These are phyloP conservation scores for Ananas comosus DNA, from an alignment of 176 grass and related monocot genomes.

Conservation along the genomic window DNA sequence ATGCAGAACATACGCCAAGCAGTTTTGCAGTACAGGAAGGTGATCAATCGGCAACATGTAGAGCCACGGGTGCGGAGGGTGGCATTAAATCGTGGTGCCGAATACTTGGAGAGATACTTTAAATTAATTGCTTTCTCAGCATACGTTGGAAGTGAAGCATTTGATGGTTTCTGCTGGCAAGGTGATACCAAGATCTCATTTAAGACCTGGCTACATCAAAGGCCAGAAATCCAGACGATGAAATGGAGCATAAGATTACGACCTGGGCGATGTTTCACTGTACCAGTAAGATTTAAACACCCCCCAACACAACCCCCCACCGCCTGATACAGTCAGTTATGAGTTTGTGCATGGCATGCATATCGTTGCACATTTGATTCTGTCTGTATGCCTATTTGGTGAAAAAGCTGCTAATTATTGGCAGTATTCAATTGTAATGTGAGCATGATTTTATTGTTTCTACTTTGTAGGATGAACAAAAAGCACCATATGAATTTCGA, in stretches of 20 bases:
- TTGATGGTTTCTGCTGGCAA: constrained; percentile 87
- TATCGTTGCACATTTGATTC: background rate
- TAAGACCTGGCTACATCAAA: constrained; percentile 81
- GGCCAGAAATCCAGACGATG: constrained; percentile 95
- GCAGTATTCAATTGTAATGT: background rate
- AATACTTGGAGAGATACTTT: constrained; percentile 94
- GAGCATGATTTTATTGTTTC: constrained; percentile 21
- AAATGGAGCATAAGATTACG: constrained; percentile 97
- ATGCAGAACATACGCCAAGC: constrained; percentile 95
- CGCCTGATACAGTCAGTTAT: background rate
- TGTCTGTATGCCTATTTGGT: background rate
- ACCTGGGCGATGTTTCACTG: constrained; percentile 86
- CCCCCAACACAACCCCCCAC: too few relatives aligned
- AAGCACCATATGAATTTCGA: constrained; percentile 43
- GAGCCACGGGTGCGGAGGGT: constrained; percentile 88
- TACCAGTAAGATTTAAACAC: constrained; percentile 34
- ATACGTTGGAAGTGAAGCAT: constrained; percentile 91
- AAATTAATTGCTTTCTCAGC: constrained; percentile 97
- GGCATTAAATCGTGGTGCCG: constrained; percentile 83
- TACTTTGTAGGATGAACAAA: constrained; percentile 52
- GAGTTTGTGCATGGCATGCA: background rate
- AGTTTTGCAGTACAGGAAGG: constrained; percentile 81
- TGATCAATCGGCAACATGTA: constrained; percentile 88
- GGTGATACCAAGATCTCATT: constrained; percentile 69
- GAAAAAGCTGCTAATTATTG: background rate